phyloP scores from a whole-genome alignment of 2,329 filamentous ascomycete species.

The Canariomyces notabilis region DNA sequence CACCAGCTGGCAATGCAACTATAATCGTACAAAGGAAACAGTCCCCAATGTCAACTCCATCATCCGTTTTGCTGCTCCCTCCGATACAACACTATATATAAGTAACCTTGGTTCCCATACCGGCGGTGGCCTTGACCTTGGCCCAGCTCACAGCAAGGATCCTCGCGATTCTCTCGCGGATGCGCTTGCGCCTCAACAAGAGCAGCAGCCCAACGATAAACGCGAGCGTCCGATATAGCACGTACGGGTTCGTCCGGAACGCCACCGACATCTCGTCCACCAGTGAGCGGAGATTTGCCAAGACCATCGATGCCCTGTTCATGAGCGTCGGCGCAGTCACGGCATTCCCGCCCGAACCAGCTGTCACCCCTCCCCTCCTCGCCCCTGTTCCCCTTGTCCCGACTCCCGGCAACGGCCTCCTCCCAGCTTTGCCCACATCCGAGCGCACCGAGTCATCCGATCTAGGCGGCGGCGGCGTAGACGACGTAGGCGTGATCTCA shows the following conservation, averaged over 20 bases:
- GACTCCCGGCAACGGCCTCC: too few species aligned
- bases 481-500: neutral
- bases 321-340: constrained; percentile 35
- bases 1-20: constrained; percentile 1
- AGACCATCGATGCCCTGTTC: constrained; percentile 47
- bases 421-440: too few species aligned
- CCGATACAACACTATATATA: constrained; percentile 64
- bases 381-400: neutral
- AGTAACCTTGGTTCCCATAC: constrained; percentile 96
- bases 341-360: constrained; percentile 22
- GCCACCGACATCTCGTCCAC: constrained; percentile 47
- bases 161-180: constrained; percentile 68
- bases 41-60: neutral
- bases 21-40: constrained; percentile 13
- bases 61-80: neutral
- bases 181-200: constrained; percentile 67
- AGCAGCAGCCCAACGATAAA: constrained; percentile 76
- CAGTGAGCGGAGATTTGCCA: constrained; percentile 47
- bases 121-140: constrained; percentile 77
- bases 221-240: constrained; percentile 60
- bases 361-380: neutral
- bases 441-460: neutral
- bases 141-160: constrained; percentile 68
- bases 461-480: neutral
- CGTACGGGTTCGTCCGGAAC: constrained; percentile 52